These are phyloP conservation scores for Magnusiomyces sp. DNA, from an alignment of 1,139 yeast species.

Conservation along the genomic window DNA sequence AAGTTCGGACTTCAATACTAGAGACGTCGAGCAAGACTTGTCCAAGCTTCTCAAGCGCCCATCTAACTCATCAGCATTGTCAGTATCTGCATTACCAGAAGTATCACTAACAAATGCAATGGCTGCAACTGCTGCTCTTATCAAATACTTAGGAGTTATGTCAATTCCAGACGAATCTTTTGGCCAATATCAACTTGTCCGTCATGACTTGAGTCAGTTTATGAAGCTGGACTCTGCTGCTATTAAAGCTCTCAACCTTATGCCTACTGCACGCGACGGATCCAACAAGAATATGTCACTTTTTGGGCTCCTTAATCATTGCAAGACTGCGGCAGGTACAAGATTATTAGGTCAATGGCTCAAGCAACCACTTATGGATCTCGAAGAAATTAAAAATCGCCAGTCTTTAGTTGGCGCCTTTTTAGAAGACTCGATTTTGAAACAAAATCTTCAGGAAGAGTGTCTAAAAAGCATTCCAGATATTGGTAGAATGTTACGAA, in stretches of 20 bases:
- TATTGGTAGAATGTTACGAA: conserved; percentile 62
- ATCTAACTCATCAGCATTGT: conserved; percentile 31
- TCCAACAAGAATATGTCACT: conserved; percentile 44
- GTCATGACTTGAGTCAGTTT: conserved; percentile 63
- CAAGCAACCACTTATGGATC: conserved; percentile 79
- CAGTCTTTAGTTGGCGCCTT: conserved; percentile 66
- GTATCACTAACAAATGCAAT: conserved; percentile 38
- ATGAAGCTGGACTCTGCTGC: conserved; percentile 92
- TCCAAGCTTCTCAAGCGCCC: conserved; percentile 40
- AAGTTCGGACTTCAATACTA: conserved; percentile 46
- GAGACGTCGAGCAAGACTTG: conserved; percentile 69
- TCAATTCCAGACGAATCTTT: conserved; percentile 43
- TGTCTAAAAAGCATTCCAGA: conserved; percentile 74
- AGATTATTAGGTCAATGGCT: conserved; percentile 87
- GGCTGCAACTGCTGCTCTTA: conserved; percentile 53
- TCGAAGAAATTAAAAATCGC: conserved; percentile 51
- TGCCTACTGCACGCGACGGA: conserved; percentile 51
- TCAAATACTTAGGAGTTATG: conserved; percentile 56
- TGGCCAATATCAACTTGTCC: conserved; percentile 47
- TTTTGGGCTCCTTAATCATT: conserved; percentile 75
- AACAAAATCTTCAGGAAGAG: conserved; percentile 60
- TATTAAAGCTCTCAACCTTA: conserved; percentile 73
- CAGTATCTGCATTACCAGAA: conserved; percentile 54
- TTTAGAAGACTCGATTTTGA: conserved; percentile 53
- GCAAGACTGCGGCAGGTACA: conserved; percentile 81